Evolutionary conservation across 108 stramenopile species (phyloP).

Genomic region (Stephanodiscus triporus): DNA sequence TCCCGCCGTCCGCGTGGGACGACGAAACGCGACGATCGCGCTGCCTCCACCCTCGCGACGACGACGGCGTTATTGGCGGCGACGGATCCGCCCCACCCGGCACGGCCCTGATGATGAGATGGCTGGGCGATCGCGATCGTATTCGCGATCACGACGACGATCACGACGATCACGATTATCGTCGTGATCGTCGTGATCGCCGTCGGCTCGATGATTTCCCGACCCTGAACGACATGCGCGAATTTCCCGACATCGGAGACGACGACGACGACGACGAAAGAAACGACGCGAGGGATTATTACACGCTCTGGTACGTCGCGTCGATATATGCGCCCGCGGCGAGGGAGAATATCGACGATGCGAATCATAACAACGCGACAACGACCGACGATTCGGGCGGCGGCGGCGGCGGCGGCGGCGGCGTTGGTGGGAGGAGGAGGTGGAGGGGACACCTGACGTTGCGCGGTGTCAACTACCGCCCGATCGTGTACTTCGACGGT

Average conservation of each 20-base stretch:
- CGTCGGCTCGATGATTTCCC: conserved; percentile 46
- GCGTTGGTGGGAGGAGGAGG: not conserved
- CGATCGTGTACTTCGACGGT: conserved; percentile 32
- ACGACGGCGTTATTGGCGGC: no score
- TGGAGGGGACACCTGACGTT: conserved; percentile 30
- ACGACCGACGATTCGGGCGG: no score
- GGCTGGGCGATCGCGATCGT: conserved; percentile 23
- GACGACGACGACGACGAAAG: not conserved
- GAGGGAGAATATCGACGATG: not conserved
- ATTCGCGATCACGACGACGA: no score
- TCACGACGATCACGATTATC: no score
- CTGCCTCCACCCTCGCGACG: not conserved
- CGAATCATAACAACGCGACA: not conserved
- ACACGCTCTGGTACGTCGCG: conserved; percentile 47
- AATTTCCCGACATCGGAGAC: conserved; percentile 39
- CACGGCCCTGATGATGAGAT: conserved; percentile 38
- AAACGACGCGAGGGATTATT: conserved; percentile 30
- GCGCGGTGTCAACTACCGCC: conserved; percentile 42
- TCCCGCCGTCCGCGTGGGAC: not conserved
- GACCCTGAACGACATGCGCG: conserved; percentile 19
- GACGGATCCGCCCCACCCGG: conserved; percentile 30
- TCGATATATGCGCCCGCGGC: no score
- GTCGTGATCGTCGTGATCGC: conserved; percentile 22
- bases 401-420: no score
- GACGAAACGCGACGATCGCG: not conserved